These are phyloP conservation scores for Leucocoprinus leucothites DNA, from an alignment of 768 basidiomycete species.

Conservation along the genomic window DNA sequence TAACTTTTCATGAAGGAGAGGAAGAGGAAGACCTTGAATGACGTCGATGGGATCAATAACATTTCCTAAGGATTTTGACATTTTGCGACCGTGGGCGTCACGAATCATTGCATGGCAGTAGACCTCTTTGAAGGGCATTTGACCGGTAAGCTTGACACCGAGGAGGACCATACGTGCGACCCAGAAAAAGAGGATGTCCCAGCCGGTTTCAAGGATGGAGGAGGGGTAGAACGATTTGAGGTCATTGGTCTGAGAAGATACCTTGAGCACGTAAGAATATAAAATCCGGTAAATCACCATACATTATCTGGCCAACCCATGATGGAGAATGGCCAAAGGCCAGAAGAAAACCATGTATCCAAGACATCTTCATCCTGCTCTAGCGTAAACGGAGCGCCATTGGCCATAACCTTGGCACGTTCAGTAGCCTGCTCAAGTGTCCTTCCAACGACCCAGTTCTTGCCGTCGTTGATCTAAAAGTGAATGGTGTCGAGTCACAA, in stretches of 20 bases:
- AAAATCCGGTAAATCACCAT: not conserved
- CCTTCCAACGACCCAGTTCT: constrained; percentile 91
- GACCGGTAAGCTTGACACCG: constrained; percentile 82
- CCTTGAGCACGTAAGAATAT: constrained; percentile 10
- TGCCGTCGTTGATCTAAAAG: constrained; percentile 59
- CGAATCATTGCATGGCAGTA: constrained; percentile 99
- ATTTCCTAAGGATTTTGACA: constrained; percentile 98
- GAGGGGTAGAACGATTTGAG: constrained; percentile 82
- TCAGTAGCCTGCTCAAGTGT: constrained; percentile 72
- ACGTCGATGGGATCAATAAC: constrained; percentile 97
- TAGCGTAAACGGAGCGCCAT: constrained; percentile 64
- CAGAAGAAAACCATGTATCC: constrained; percentile 99
- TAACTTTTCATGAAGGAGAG: constrained; percentile 81
- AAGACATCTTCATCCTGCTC: constrained; percentile 96
- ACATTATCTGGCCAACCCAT: constrained; percentile 98
- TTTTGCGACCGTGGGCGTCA: constrained; percentile 97
- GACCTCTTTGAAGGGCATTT: constrained; percentile 94
- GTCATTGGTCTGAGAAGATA: constrained; percentile 61
- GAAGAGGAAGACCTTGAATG: constrained; percentile 78
- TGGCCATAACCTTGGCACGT: constrained; percentile 68
- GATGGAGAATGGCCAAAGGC: constrained; percentile 95
- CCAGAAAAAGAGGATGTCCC: constrained; percentile 99
- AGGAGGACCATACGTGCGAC: constrained; percentile 98
- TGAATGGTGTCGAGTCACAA: not conserved
- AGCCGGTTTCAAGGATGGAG: constrained; percentile 93